Base-by-base conservation (phyloP, 1,284 basidiomycete genomes). In the Austroboletus novae-zelandiae region DNA sequence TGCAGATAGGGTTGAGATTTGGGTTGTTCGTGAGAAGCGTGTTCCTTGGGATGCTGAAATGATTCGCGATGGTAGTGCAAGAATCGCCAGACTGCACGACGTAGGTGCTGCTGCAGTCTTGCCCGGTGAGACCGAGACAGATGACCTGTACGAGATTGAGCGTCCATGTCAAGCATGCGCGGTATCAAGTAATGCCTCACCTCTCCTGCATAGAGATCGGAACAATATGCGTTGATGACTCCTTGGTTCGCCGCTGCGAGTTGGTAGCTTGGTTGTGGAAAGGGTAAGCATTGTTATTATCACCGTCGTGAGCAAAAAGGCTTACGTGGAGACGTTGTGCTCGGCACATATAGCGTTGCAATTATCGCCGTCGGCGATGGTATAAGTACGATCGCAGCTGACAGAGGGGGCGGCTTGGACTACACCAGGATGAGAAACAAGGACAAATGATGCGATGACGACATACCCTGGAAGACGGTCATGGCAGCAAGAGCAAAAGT, bases 281-380 rank as follows among this genome's bases (percentile, higher is more conserved):
- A 13, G 20, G 13, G n/a, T 40, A 11, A 14, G 23, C 23, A 20
- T n/a, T 35, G n/a, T 43, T 15, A 29, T 4, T 5, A 41, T 14
- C 9, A 9, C 20, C 27, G 17, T 17, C 9, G 11, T 34, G 13
- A 7, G 20, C 4, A 8, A 9, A n/a, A 2, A n/a, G 18, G 46
- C 72, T 55, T 34, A 74, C 68, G 74, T 79, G 15, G 77, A 77
- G 23, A 68, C 73, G 37, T 71, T 70, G 45, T 78, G 59, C 40
- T 65, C 51, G 23, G 69, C 71, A 42, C 73, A 75, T 55, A 79
- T 79, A 8, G 15, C 43, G 53, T 80, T 9, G 45, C 61, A 66
- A 25, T 55, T 62, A 36, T 60, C 47, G 9, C 45, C 69, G 1
- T 50, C 7, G 17, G 52, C 51, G 31, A 80, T 70, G 7, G 71